These are phyloP conservation scores for Solanum hybrid DNA, from an alignment of 305 asterid species.

Conservation along the genomic window DNA sequence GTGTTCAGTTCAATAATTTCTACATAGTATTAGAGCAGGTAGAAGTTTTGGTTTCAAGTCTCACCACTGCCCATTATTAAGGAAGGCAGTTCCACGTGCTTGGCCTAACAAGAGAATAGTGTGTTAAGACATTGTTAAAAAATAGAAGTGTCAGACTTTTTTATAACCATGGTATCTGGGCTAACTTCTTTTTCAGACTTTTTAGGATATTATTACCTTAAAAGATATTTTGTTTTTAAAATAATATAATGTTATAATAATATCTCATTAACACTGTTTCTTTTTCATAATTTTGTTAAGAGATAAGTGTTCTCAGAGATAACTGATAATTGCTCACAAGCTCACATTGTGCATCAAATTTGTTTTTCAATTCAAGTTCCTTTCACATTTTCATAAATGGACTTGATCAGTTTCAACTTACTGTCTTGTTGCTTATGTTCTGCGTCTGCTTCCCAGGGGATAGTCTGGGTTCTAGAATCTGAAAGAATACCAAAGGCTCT, in stretches of 20 bases:
- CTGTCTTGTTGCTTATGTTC: not conserved
- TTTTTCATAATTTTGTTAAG: not conserved
- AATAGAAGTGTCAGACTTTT: not conserved
- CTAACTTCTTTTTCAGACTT: not conserved
- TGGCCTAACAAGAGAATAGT: not conserved
- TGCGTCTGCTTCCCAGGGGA: conserved; percentile 44
- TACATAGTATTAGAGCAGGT: not conserved
- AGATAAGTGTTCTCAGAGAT: not conserved
- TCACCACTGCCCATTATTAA: not conserved
- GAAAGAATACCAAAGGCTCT: conserved; percentile 47
- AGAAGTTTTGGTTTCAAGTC: not conserved
- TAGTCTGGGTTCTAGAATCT: conserved; percentile 67
- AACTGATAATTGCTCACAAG: not conserved
- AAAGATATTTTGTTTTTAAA: not conserved
- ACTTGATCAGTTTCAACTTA: not conserved
- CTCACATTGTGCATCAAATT: not conserved
- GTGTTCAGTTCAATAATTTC: not conserved
- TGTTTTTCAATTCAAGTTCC: not conserved
- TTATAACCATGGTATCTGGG: not conserved
- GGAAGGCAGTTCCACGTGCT: not conserved
- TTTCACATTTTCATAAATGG: not conserved
- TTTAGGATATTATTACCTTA: not conserved
- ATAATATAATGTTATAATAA: not conserved
- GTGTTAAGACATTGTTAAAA: not conserved
- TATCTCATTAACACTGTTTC: not conserved